These are phyloP conservation scores for Solanum boliviense DNA, from an alignment of 257 asterid genomes.

Conservation along the genomic window DNA sequence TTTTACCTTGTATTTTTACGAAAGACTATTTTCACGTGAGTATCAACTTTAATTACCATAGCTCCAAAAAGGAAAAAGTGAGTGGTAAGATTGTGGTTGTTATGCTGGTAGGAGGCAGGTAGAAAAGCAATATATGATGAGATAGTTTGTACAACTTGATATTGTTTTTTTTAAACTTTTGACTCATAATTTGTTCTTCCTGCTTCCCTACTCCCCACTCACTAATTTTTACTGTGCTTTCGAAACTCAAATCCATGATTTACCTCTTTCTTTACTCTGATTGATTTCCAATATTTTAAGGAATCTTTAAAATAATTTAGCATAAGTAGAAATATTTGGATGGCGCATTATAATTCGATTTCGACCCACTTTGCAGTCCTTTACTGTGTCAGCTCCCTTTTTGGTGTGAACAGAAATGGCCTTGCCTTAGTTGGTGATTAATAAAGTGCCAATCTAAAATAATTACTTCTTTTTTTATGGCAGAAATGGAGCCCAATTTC, in stretches of 20 bases:
- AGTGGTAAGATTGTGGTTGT: background rate
- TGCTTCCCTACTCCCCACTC: background rate
- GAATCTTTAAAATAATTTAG: background rate
- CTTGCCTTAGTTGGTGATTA: background rate
- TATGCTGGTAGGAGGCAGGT: slow-evolving; percentile 1
- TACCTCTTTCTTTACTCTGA: background rate
- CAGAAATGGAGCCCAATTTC: slow-evolving; percentile 4
- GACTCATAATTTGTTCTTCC: slow-evolving; percentile 4
- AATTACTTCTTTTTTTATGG: background rate
- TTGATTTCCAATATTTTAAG: background rate
- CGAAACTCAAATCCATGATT: background rate
- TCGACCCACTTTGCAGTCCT: background rate
- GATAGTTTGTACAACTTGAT: background rate
- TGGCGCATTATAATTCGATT: background rate
- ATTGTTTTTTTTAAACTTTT: background rate
- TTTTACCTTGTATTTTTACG: rapidly evolving
- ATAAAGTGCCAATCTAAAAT: background rate
- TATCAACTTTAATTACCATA: background rate
- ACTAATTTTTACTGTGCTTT: background rate
- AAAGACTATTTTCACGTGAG: background rate
- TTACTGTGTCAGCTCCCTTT: background rate
- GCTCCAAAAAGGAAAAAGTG: background rate
- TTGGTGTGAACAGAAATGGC: background rate
- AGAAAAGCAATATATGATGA: background rate
- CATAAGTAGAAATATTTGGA: too few relatives aligned